These are phyloP conservation scores for Suaeda aralocaspica DNA, from an alignment of 148 eudicot species.

Conservation along the genomic window DNA sequence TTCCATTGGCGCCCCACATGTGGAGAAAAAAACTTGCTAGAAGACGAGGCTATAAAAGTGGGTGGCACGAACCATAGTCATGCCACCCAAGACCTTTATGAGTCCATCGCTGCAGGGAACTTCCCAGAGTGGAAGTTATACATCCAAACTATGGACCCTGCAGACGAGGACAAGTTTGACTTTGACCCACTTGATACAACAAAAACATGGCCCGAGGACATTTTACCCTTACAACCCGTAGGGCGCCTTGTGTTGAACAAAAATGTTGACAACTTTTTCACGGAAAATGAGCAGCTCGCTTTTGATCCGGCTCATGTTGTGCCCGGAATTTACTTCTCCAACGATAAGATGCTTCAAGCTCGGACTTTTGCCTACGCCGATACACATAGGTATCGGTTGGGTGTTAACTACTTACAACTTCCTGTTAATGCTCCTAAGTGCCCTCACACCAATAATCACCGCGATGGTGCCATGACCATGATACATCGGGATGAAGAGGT, in stretches of 20 bases:
- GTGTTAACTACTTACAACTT: slow-evolving; percentile 84
- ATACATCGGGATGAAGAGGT: slow-evolving; percentile 98
- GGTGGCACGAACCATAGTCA: slow-evolving; percentile 91
- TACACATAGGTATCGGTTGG: slow-evolving; percentile 92
- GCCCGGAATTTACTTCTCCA: slow-evolving; percentile 79
- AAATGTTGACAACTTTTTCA: slow-evolving; percentile 88
- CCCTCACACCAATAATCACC: slow-evolving; percentile 87
- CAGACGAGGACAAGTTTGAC: slow-evolving; percentile 77
- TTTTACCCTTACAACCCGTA: slow-evolving; percentile 82
- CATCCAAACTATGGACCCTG: slow-evolving; percentile 82
- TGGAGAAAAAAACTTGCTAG: slow-evolving; percentile 74
- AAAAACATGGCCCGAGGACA: slow-evolving; percentile 91
- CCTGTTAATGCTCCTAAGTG: slow-evolving; percentile 94
- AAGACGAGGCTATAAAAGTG: slow-evolving; percentile 73
- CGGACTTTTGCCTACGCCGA: slow-evolving; percentile 83
- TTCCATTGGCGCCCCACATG: slow-evolving; percentile 98
- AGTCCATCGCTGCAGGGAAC: slow-evolving; percentile 82
- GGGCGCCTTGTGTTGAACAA: slow-evolving; percentile 89
- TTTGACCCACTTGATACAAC: slow-evolving; percentile 90
- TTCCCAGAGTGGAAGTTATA: slow-evolving; percentile 92
- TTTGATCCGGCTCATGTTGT: slow-evolving; percentile 76
- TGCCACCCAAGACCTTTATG: slow-evolving; percentile 85
- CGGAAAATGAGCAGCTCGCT: slow-evolving; percentile 84
- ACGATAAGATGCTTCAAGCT: slow-evolving; percentile 85
- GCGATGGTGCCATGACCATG: slow-evolving; percentile 88